Conservation (phyloP, 352 stramenopile species). For the Phytophthora sojae region DNA sequence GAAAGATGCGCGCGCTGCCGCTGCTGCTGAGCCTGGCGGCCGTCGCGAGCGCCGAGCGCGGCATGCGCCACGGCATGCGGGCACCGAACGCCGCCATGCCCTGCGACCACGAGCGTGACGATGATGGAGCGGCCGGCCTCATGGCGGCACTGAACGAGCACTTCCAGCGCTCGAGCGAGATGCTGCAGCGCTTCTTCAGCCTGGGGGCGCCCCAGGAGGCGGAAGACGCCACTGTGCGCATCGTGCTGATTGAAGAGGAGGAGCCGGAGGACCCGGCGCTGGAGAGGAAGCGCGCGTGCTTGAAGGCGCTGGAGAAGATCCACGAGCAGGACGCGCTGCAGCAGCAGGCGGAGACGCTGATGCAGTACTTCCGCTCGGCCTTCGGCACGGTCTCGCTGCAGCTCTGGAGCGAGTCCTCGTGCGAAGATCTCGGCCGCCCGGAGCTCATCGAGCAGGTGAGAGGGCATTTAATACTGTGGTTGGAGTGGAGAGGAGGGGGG, state of each 20-base stretch:
- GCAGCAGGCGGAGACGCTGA: conserved; percentile 44
- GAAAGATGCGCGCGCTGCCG: conserved; percentile 14
- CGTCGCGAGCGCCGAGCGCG: conserved; percentile 25
- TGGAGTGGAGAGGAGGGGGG: conserved; percentile 4
- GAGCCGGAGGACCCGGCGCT: conserved; percentile 29
- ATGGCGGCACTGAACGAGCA: conserved; percentile 45
- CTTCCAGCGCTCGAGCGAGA: conserved; percentile 44
- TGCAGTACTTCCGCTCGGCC: conserved; percentile 48
- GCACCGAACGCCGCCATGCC: conserved; percentile 10
- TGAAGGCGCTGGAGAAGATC: conserved; percentile 47
- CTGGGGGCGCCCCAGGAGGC: conserved; percentile 18
- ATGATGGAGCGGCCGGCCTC: conserved; percentile 27
- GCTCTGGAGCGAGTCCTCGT: conserved; percentile 56
- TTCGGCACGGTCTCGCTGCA: conserved; percentile 53
- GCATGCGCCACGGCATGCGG: conserved; percentile 10
- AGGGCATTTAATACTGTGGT: background rate
- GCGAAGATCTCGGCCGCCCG: conserved; percentile 48
- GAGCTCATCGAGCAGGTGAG: conserved; percentile 45
- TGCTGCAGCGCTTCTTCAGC: conserved; percentile 52
- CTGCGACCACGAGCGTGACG: conserved; percentile 9
- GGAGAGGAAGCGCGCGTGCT: conserved; percentile 49
- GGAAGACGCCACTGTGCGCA: conserved; percentile 21
- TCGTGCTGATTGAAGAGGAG: conserved; percentile 45
- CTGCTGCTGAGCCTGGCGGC: conserved; percentile 40
- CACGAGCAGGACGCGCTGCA: conserved; percentile 54